Evolutionary conservation across 257 asterid species (phyloP), one percentile per base, ranked within the genome.

Genomic region (Prunella vulgaris): DNA sequence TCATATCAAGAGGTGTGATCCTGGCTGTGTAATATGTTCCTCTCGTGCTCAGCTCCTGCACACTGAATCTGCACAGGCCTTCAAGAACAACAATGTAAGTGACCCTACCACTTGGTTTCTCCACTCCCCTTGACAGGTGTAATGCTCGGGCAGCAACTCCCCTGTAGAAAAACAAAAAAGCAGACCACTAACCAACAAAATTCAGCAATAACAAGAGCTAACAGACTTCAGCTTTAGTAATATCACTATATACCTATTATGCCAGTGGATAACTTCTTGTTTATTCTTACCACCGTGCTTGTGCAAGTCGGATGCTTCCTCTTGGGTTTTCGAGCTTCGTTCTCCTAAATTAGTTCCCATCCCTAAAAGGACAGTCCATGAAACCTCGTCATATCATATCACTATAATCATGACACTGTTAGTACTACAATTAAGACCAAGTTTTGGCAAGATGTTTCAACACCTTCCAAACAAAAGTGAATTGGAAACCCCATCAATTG

Each of bases 21-120:
- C 96, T 85, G 65, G 99, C 99, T 25, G 97, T 94, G 79, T 94
- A 89, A 79, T 89, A 94, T 5, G 97, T 89, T 76, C 97, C 99
- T 78, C 96, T 86, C 14, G 96, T 89, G 82, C 96, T 94, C 74
- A 94, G 88, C 83, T 94, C 99, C 81, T 91, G 97, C 56, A 94
- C 99, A 67, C 82, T 85, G 80, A 94, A 94, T 84, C 99, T 86
- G 84, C 97, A 91, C 79, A 91, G 75, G 37, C 97, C 99, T 84
- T 91, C 99, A 24, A 94, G 97, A 69, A 91, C 97, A 73, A 94
- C 99, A 63, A 82, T 86, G 85, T 94, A 94, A 46, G 97, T 94
- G 71, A 94, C 97, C 81, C 96, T 89, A 72, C 99, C 99, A 68
- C 99, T 94, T 42, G 99, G 97, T 89, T 94, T 91, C 82, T 94